Conservation (phyloP, 2,329 filamentous ascomycete genomes). For the Lizonia empirigonia region DNA sequence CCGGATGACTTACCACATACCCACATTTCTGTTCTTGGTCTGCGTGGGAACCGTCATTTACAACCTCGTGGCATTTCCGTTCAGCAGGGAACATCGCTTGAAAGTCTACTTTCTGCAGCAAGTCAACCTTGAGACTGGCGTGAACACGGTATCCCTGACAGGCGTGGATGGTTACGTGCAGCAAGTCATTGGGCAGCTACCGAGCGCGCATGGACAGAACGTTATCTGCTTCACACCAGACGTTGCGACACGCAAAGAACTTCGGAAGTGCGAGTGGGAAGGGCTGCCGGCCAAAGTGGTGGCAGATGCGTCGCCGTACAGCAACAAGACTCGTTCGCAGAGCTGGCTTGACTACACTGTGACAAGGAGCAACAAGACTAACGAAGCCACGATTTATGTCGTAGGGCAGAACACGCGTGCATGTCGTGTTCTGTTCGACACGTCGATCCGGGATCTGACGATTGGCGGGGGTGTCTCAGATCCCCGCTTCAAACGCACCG, state of each 20-base stretch:
- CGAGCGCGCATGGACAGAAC: conserved; percentile 68
- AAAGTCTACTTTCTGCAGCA: conserved; percentile 88
- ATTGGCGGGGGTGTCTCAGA: conserved; percentile 68
- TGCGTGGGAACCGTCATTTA: conserved; percentile 80
- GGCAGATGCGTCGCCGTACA: conserved; percentile 40
- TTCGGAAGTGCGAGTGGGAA: conserved; percentile 73
- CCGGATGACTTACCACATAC: conserved; percentile 81
- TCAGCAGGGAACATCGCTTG: conserved; percentile 76
- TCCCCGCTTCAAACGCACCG: conserved; percentile 67
- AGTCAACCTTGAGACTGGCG: conserved; percentile 73
- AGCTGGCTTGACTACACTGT: conserved; percentile 71
- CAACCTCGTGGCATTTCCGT: conserved; percentile 86
- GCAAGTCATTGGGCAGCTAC: conserved; percentile 70
- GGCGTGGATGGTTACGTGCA: conserved; percentile 46
- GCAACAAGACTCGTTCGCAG: conserved; percentile 34
- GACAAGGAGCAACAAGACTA: conserved; percentile 53
- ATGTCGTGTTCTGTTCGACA: conserved; percentile 75
- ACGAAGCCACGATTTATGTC: conserved; percentile 68
- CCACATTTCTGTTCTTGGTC: conserved; percentile 74
- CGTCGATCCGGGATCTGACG: conserved; percentile 67
- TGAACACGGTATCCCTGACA: conserved; percentile 65
- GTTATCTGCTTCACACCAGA: conserved; percentile 49
- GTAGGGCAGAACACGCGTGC: conserved; percentile 76
- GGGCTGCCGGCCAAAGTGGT: conserved; percentile 71
- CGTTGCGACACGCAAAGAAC: conserved; percentile 54